Evolutionary conservation across 768 basidiomycete genomes (phyloP), one percentile per base, ranked within the genome.

Genomic region (Tulasnella sp.): DNA sequence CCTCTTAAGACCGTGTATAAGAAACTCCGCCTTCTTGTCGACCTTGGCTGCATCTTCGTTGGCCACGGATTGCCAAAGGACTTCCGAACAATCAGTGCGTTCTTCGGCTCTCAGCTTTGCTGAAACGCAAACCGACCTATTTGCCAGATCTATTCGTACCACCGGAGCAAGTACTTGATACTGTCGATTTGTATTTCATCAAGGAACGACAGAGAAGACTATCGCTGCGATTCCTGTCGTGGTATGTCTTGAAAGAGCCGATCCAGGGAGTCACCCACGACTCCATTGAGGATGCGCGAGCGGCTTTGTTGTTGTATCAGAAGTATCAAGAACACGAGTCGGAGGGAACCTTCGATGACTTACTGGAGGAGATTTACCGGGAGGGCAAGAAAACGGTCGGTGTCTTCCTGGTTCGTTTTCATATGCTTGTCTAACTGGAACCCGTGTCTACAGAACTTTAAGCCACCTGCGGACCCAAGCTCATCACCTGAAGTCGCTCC

Each of bases 1-100:
- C 97, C 98, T 0, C 87, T 98, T 79, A 99, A 99, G 83, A 89
- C 97, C n/a, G 98, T 96, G 2, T 99, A 99, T 87, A 99, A 99
- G 88, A 99, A 99, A 84, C 87, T 99, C 18, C 91, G 98, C 2
- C 85, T 97, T 27, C 88, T 99, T 6, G 96, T 99, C 27, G 98
- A 99, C 84, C 89, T 92, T 34, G 96, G 97, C 7, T 99, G 98
- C 83, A 93, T 96, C 79, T 99, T 99, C 84, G 93, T 99, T 78
- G 98, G 98, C 0, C 98, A 99, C 83, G 98, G 98, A 7, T 89
- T 99, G 24, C 93, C 95, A 21, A 98, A 99, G 84, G 98, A 99
- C 84, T 98, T 99, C 87, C 91, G 97, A 16, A 99, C 97, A 78
- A 99, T 99, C 86, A 99, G 97, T 97, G 82, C 84, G 94, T 87